These are phyloP conservation scores for Calophaca sinica DNA, from an alignment of 306 rosid genomes.

Conservation along the genomic window DNA sequence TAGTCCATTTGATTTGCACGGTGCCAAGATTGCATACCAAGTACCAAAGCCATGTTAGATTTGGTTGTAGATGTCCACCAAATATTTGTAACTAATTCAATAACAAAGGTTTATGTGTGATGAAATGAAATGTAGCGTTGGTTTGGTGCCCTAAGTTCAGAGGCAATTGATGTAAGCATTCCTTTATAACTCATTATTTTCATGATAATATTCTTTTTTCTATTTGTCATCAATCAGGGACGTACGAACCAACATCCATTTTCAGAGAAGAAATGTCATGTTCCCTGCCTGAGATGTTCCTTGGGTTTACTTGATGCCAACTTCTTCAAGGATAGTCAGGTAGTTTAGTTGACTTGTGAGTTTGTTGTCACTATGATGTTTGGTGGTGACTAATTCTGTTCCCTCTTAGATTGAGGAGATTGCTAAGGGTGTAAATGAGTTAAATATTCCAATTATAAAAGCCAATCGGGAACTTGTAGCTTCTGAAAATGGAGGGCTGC, in stretches of 20 bases:
- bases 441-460: constrained; percentile 62
- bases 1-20: not conserved
- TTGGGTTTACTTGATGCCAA: constrained; percentile 69
- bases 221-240: constrained; percentile 55
- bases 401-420: constrained; percentile 58
- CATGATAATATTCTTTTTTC: constrained; percentile 1
- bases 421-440: constrained; percentile 56
- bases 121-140: not conserved
- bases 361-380: constrained; percentile 6
- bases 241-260: constrained; percentile 47
- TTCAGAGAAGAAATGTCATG: constrained; percentile 31
- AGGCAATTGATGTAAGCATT: not conserved
- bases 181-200: constrained; percentile 9
- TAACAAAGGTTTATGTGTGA: constrained; percentile 4
- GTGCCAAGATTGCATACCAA: not conserved
- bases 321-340: constrained; percentile 67
- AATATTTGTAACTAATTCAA: constrained; percentile 16
- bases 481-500: constrained; percentile 69
- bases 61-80: not conserved
- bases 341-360: constrained; percentile 34
- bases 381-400: constrained; percentile 30
- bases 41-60: not conserved
- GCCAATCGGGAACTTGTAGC: constrained; percentile 70
- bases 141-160: constrained; percentile 16
- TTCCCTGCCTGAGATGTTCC: constrained; percentile 54